phyloP scores from a whole-genome alignment of 2,329 filamentous ascomycete genomes.

The Gaeumannomyces sp. region DNA sequence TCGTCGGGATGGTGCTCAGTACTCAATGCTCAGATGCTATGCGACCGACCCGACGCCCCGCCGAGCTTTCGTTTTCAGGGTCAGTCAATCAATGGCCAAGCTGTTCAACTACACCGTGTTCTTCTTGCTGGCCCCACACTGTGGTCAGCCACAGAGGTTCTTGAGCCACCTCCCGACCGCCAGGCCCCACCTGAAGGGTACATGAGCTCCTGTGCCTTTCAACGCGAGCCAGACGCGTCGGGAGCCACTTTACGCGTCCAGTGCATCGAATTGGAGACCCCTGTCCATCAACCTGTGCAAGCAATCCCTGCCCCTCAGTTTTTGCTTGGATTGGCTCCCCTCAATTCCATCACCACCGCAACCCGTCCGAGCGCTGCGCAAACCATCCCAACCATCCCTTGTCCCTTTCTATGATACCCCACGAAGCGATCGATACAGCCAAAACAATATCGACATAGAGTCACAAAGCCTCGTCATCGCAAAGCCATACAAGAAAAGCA shows the following conservation, averaged over 20 bases:
- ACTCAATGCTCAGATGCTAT: background rate
- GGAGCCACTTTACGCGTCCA: conserved; percentile 36
- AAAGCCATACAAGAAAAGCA: background rate
- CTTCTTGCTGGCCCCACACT: background rate
- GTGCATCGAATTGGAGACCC: conserved; percentile 18
- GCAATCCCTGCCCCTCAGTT: conserved; percentile 10
- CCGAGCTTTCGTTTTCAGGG: conserved; percentile 9
- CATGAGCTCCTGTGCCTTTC: background rate
- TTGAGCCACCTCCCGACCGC: too few species aligned
- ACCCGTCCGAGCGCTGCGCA: background rate
- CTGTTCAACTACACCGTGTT: background rate
- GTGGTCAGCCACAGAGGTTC: too few species aligned
- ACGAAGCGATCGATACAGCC: background rate
- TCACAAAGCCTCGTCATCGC: background rate
- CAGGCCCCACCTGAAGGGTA: too few species aligned
- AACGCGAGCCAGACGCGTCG: conserved; percentile 7
- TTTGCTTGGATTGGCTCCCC: background rate
- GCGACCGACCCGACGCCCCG: background rate
- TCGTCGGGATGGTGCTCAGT: background rate
- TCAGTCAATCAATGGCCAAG: conserved; percentile 1
- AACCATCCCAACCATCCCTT: background rate
- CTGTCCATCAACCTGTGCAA: conserved; percentile 14
- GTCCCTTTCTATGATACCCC: background rate
- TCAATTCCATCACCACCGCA: background rate
- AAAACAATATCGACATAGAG: background rate